Percentiles rank a stretch among this genome's conserved stretches.
Conservation (phyloP, 495 filamentous ascomycete genomes). For the Aspergillus cavernicola region DNA sequence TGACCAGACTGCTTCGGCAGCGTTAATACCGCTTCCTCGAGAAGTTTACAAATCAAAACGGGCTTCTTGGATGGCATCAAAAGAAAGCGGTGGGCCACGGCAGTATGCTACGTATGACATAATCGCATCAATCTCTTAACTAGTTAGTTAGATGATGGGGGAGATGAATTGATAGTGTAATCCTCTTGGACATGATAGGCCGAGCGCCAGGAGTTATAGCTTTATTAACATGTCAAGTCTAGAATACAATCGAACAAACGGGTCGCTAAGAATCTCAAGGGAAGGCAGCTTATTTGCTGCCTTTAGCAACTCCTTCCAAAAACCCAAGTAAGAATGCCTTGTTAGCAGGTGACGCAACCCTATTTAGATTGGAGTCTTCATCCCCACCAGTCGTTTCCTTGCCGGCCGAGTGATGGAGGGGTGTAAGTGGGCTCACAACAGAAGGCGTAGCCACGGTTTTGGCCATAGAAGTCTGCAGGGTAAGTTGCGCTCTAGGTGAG, state of each 20-base stretch:
- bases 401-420: constrained; percentile 30
- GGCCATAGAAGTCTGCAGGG: constrained; percentile 22
- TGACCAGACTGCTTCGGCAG: constrained; percentile 1
- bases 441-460: constrained; percentile 26
- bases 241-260: neutral
- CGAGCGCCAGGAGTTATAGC: neutral
- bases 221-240: neutral
- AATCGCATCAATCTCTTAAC: too few relatives aligned
- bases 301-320: constrained; percentile 58
- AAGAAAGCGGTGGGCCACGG: constrained; percentile 22
- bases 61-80: constrained; percentile 6
- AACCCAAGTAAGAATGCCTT: constrained; percentile 78
- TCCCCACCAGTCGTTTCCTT: constrained; percentile 37
- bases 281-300: constrained; percentile 26
- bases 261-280: neutral
- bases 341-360: constrained; percentile 63
- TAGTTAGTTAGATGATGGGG: too few relatives aligned
- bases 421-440: constrained; percentile 47
- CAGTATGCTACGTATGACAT: constrained; percentile 24
- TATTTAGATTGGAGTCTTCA: constrained; percentile 38
- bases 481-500: constrained; percentile 18
- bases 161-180: too few relatives aligned
- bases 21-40: neutral
- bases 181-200: neutral
- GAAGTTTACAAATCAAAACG: constrained; percentile 13